A percentile compares a stretch with the other conserved stretches of the same genome.
Conservation (phyloP, 1,284 basidiomycete genomes). For the Apiotrichum domesticum region DNA sequence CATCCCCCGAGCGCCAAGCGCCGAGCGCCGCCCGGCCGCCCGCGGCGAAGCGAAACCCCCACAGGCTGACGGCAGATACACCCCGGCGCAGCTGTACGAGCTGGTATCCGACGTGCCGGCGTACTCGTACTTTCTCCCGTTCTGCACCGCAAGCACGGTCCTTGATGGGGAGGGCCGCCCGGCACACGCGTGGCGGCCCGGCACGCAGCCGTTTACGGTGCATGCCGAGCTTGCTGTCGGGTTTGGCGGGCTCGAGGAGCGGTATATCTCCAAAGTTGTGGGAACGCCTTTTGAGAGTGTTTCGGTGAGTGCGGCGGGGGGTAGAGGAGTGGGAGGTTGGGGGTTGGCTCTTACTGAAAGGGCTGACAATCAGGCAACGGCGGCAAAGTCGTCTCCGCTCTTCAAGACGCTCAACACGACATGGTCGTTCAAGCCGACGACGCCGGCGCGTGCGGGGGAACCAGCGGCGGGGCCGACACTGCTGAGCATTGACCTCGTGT, state of each 20-base stretch:
- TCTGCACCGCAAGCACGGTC: conserved; percentile 72
- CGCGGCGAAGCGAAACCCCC: background rate
- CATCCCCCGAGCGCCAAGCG: too few relatives aligned
- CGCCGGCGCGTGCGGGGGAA: background rate
- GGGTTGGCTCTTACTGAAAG: too few relatives aligned
- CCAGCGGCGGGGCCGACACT: conserved; percentile 54
- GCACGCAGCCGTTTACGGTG: conserved; percentile 53
- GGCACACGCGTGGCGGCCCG: conserved; percentile 26
- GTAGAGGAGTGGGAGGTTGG: background rate
- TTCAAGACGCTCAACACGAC: conserved; percentile 78
- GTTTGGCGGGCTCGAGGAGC: conserved; percentile 79
- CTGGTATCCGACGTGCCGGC: conserved; percentile 82
- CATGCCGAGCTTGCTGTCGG: conserved; percentile 83
- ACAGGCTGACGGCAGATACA: conserved; percentile 52
- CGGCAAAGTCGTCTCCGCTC: conserved; percentile 66
- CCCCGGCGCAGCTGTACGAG: conserved; percentile 70
- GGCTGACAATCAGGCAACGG: conserved; percentile 57
- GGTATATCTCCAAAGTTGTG: conserved; percentile 78
- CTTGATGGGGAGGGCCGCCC: conserved; percentile 44
- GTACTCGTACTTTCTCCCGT: conserved; percentile 83
- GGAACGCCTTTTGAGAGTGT: conserved; percentile 71
- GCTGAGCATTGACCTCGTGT: conserved; percentile 73
- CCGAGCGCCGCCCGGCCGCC: too few relatives aligned
- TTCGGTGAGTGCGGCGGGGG: conserved; percentile 53
- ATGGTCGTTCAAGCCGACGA: conserved; percentile 46